A percentile compares a stretch with the other conserved stretches of the same genome.
Evolutionary conservation across 495 filamentous ascomycete species (phyloP).

Genomic region (Gamarada debralockiae): DNA sequence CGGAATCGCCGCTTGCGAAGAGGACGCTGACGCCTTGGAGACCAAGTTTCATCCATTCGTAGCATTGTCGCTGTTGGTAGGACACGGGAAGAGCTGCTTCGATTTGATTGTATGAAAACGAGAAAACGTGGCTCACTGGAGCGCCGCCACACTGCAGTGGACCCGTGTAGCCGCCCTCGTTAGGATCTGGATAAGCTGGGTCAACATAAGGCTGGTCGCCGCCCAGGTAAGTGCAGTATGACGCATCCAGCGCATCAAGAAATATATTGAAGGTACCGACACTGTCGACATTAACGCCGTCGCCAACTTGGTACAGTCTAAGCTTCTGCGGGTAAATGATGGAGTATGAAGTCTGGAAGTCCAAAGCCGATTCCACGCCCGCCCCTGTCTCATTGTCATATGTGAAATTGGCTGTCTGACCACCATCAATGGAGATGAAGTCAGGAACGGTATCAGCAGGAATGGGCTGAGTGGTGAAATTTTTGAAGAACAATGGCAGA

Average conservation of each 20-base stretch:
- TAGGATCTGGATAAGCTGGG: slow-evolving; percentile 47
- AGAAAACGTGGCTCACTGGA: slow-evolving; percentile 53
- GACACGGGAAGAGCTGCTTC: slow-evolving; percentile 45
- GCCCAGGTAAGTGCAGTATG: slow-evolving; percentile 45
- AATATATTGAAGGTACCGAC: slow-evolving; percentile 32
- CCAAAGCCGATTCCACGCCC: slow-evolving; percentile 20
- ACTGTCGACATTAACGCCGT: slow-evolving; percentile 16
- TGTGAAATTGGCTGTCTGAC: slow-evolving; percentile 21
- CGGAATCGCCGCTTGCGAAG: slow-evolving; percentile 34
- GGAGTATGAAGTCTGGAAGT: slow-evolving; percentile 17
- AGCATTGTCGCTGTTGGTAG: slow-evolving; percentile 55
- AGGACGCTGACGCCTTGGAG: slow-evolving; percentile 34
- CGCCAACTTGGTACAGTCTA: slow-evolving; percentile 30
- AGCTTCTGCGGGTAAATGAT: slow-evolving; percentile 37
- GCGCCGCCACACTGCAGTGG: slow-evolving; percentile 57
- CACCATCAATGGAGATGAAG: slow-evolving; percentile 17
- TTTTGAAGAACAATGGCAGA: neutral
- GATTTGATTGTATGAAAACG: slow-evolving; percentile 49
- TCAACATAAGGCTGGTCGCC: neutral
- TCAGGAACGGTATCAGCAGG: slow-evolving; percentile 19
- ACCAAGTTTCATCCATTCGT: slow-evolving; percentile 43
- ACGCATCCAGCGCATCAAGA: slow-evolving; percentile 60
- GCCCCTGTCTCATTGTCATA: slow-evolving; percentile 8
- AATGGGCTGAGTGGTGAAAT: slow-evolving; percentile 5
- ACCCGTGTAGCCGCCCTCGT: slow-evolving; percentile 50